Evolutionary conservation across 2,329 filamentous ascomycete species (phyloP), one percentile per base, ranked within the genome.

Genomic region (Hypocreales sp.): DNA sequence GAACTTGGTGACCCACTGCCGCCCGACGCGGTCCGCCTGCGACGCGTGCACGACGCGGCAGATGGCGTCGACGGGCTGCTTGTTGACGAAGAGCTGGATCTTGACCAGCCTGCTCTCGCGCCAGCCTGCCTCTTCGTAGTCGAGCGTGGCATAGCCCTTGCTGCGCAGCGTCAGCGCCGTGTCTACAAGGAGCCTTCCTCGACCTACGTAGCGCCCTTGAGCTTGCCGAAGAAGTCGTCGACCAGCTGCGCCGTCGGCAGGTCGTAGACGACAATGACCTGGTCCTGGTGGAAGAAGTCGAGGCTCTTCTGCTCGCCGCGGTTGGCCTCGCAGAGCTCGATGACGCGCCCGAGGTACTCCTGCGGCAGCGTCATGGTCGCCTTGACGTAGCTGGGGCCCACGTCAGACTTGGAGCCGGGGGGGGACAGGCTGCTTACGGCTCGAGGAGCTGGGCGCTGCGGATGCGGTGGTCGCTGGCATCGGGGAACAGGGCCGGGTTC

Each of bases 121-220:
- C 70, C 84, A 98, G 1, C 81, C 87, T 1, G 84, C 79, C 41
- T 98, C 90, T 55, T 98, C 90, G 48, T 98, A 98, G 51, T 98
- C 90, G 5, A 98, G 67, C 20, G 80, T 90, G 0, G 90, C 90
- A 42, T 98, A 98, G 8, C 90, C 90, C 50, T 93, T 94, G 3
- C 55, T 58, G 27, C 28, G 14, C 11, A 8, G n/a, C n/a, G 19
- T 38, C 10, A 36, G 25, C 8, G 19, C 5, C 14, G 13, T 6
- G 12, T 8, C 3, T 15, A 22, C 10, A 13, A 15, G 3, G 7
- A 22, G 11, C 7, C 8, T n/a, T 9, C 7, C n/a, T 5, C 22
- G 8, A 45, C 53, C 32, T 45, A 60, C 29, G 86, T 94, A 0
- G 73, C 69, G 20, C 84, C 82, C 51, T 98, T 98, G 28, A 98